Conservation (phyloP, 2,329 filamentous ascomycete species). For the Thelonectria rubi region DNA sequence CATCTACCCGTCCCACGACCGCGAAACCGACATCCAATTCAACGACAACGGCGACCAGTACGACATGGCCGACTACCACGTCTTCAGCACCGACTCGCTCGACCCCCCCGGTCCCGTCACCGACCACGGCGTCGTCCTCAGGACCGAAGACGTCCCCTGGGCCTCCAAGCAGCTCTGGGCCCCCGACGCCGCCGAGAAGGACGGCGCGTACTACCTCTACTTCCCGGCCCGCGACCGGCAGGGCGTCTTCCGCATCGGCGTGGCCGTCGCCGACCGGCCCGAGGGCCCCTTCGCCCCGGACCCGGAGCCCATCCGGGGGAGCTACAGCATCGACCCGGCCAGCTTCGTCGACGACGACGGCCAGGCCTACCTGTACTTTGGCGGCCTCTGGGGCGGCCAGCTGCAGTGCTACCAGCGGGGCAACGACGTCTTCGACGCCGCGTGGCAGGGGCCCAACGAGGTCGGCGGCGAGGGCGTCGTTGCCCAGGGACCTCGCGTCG, state of each 20-base stretch:
- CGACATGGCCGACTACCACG: slow-evolving; percentile 86
- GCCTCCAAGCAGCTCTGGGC: slow-evolving; percentile 83
- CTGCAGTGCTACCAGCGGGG: slow-evolving; percentile 76
- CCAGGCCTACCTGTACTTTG: slow-evolving; percentile 68
- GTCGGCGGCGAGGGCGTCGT: slow-evolving; percentile 62
- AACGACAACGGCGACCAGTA: slow-evolving; percentile 90
- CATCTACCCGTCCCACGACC: slow-evolving; percentile 84
- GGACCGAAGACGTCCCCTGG: slow-evolving; percentile 75
- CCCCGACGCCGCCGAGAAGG: slow-evolving; percentile 75
- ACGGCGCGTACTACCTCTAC: slow-evolving; percentile 78
- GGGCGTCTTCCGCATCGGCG: slow-evolving; percentile 78
- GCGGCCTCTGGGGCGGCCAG: slow-evolving; percentile 83
- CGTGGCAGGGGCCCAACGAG: slow-evolving; percentile 66
- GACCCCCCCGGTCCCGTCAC: slow-evolving; percentile 67
- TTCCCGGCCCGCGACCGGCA: slow-evolving; percentile 79
- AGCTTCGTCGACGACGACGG: slow-evolving; percentile 71
- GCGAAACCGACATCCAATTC: slow-evolving; percentile 76
- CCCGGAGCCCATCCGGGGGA: slow-evolving; percentile 70
- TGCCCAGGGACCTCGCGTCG: slow-evolving; percentile 74
- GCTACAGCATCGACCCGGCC: slow-evolving; percentile 81
- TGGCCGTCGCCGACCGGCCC: slow-evolving; percentile 70
- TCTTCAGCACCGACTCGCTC: slow-evolving; percentile 67
- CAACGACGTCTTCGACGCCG: slow-evolving; percentile 62
- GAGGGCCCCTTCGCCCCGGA: slow-evolving; percentile 76
- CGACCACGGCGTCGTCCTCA: slow-evolving; percentile 77